A percentile compares a stretch with the other conserved stretches of the same genome.
Conservation (phyloP, 2,329 filamentous ascomycete genomes). For the Penicillium verrucosum region DNA sequence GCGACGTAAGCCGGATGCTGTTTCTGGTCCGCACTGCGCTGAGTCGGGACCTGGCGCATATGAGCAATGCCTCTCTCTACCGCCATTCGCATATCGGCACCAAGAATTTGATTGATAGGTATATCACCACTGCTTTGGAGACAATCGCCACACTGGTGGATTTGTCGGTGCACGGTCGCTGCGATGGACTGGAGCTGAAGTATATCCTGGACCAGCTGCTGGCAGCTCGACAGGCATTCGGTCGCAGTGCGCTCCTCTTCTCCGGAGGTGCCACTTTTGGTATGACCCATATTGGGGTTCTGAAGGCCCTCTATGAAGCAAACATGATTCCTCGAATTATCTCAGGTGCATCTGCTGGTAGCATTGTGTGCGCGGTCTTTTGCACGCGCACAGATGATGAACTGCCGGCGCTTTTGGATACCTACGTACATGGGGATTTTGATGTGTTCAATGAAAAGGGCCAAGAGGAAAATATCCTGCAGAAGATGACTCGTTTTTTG, state of each 20-base stretch:
- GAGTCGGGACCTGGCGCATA: conserved; percentile 76
- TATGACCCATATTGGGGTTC: conserved; percentile 86
- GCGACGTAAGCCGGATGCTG: conserved; percentile 73
- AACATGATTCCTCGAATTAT: conserved; percentile 79
- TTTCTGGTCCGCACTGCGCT: conserved; percentile 76
- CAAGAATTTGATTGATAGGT: conserved; percentile 80
- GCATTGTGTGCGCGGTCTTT: conserved; percentile 77
- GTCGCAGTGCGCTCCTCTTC: conserved; percentile 76
- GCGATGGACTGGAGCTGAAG: conserved; percentile 56
- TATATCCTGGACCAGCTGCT: conserved; percentile 66
- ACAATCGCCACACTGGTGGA: conserved; percentile 72
- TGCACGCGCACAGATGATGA: conserved; percentile 76
- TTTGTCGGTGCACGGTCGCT: conserved; percentile 50
- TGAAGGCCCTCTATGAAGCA: conserved; percentile 74
- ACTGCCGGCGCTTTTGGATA: conserved; percentile 64
- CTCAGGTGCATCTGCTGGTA: conserved; percentile 81
- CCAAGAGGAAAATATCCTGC: conserved; percentile 60
- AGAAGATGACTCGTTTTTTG: conserved; percentile 68
- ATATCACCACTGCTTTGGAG: conserved; percentile 73
- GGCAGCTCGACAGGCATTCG: conserved; percentile 73
- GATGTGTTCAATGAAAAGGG: conserved; percentile 70
- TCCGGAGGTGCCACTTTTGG: conserved; percentile 87
- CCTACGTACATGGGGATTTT: conserved; percentile 76
- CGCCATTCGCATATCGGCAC: conserved; percentile 81
- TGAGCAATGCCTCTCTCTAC: conserved; percentile 80